Evolutionary conservation across 2,329 filamentous ascomycete genomes (phyloP), one percentile per base, ranked within the genome.

Genomic region (Penicillium sp.): DNA sequence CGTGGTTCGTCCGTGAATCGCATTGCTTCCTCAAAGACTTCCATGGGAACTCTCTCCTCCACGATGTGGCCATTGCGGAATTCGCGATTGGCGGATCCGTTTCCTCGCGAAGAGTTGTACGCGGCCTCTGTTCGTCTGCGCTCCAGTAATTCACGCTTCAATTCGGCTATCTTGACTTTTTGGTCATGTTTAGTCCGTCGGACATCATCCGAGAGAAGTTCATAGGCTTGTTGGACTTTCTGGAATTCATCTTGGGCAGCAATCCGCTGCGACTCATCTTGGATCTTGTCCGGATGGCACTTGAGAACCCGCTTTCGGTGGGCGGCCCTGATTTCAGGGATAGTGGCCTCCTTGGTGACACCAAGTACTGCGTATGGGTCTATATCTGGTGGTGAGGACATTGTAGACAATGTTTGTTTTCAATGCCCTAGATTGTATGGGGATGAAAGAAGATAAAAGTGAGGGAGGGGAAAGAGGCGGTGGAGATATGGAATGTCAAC

Each of bases 241-340:
- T 97, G 92, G 69, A 97, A 99, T 74, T 96, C 88, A 65, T 91
- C 87, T 66, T 89, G 86, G 73, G 92, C 95, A 65, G 85, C 79
- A 57, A 85, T 85, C 75, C 94, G 95, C 67, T 89, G 79, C 16
- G 85, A 79, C 51, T 88, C 85, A 67, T 96, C 85, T 63, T 91
- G 87, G 60, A 96, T 85, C 77, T 96, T 96, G 80, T 97, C 92
- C 34, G 92, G 92, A 66, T 97, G 92, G 70, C 89, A 92, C 73
- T 89, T 91, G 65, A 96, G 83, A 35, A 90, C 90, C 39, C 95
- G 85, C 74, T 95, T 96, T 66, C 89, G 86, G 77, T 96, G 87
- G 16, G 90, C 88, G 50, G 85, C 82, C 68, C 90, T 88, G 72
- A 97, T 93, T 64, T 88, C 84, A 46, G 85, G 65, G 40, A 86